phyloP scores from a whole-genome alignment of 768 basidiomycete species.

The Auricularia sp. region DNA sequence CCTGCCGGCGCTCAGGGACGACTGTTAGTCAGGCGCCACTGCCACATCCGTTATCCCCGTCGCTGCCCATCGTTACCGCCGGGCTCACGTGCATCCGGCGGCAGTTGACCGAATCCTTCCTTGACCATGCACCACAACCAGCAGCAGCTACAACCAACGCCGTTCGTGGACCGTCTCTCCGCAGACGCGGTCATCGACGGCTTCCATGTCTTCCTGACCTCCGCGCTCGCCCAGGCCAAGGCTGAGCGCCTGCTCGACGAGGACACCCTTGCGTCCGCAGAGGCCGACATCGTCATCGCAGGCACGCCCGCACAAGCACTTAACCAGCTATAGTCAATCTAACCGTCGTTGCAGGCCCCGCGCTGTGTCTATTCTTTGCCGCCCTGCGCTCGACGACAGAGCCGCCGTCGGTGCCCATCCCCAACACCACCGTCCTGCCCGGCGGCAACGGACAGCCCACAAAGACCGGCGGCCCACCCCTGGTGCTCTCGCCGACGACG shows the following conservation, averaged over 20 bases:
- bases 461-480: constrained; percentile 31
- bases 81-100: not conserved
- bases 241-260: constrained; percentile 63
- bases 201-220: constrained; percentile 76
- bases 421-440: constrained; percentile 27
- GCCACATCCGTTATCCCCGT: too few species aligned
- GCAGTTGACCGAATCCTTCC: not conserved
- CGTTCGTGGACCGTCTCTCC: not conserved
- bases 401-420: constrained; percentile 75
- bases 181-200: constrained; percentile 64
- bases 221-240: constrained; percentile 65
- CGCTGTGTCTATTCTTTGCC: constrained; percentile 71
- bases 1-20: too few species aligned
- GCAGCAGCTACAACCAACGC: not conserved
- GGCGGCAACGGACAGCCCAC: constrained; percentile 18
- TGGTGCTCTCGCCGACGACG: constrained; percentile 53
- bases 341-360: not conserved
- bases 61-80: too few species aligned
- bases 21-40: too few species aligned
- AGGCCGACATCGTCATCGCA: constrained; percentile 79
- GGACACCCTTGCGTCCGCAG: constrained; percentile 65
- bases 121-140: not conserved
- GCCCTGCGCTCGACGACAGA: constrained; percentile 64
- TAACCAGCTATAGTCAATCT: not conserved
- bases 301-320: constrained; percentile 32